Conservation (phyloP, 2,329 filamentous ascomycete species). For the Penicillium sp. region DNA sequence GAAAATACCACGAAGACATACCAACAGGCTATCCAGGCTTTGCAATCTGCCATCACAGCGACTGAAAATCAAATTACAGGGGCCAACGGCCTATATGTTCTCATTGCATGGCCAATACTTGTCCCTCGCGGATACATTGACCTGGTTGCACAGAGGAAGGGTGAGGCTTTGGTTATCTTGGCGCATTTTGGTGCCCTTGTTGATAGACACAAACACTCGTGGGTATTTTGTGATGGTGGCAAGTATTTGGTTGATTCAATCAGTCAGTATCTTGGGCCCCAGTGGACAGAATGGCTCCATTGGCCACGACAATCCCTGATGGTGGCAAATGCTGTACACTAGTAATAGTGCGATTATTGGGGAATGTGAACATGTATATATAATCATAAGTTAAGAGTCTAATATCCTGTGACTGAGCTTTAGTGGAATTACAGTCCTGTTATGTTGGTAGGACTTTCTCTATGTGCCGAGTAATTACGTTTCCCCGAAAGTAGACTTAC, state of each 20-base stretch:
- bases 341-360: not conserved
- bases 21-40: constrained; percentile 4
- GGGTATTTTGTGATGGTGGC: constrained; percentile 29
- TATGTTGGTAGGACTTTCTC: too few relatives aligned
- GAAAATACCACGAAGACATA: constrained; percentile 1
- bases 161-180: constrained; percentile 34
- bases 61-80: not conserved
- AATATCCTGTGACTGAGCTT: not conserved
- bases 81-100: not conserved
- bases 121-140: constrained; percentile 24
- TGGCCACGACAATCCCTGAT: constrained; percentile 16
- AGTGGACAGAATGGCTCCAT: constrained; percentile 24
- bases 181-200: constrained; percentile 34
- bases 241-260: constrained; percentile 22
- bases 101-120: constrained; percentile 24
- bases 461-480: too few relatives aligned
- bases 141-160: constrained; percentile 24
- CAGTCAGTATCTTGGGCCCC: constrained; percentile 17
- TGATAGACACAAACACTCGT: constrained; percentile 28
- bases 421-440: too few relatives aligned
- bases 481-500: too few relatives aligned
- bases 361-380: not conserved
- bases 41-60: constrained; percentile 8
- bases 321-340: not conserved
- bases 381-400: not conserved